Base-by-base conservation (phyloP, 169 alveolate genomes). In the Plasmodium cynomolgi region DNA sequence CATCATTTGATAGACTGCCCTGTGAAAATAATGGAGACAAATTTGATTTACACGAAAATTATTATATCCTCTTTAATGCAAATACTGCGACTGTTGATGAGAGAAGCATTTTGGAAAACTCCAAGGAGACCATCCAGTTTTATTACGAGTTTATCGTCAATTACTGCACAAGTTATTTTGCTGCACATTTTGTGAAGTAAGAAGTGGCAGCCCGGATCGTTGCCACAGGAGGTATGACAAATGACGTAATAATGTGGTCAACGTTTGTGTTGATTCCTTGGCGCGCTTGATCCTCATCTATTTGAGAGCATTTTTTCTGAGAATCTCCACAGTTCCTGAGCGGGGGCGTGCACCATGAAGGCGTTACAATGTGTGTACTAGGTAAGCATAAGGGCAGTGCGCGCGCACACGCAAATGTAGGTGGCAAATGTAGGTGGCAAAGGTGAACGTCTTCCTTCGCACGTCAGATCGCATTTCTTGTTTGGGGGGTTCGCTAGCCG, bases 1-100 rank as follows among this genome's bases (percentile, higher is more conserved):
- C 95, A 26, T 54, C 71, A 3, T 68, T 44, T 56, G 54, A 85
- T 23, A 58, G 1, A 20, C 29, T 50, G 68, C 31, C 26, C 29
- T 34, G 26, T 72, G 41, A 1, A 91, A 80, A 50, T 54, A 31
- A 33, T 72, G 85, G 73, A 8, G 77, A 81, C 13, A 72, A 81
- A 81, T 81, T 73, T 81, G 92, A 91, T 6, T 11, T 72, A 11
- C 33, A 81, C n/a, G 95, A 91, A 81, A 81, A 82, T 72, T 73
- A 47, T 72, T 91, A 91, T 56, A 81, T 91, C 20, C 92, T 91
- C 39, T 72, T 37, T 58, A 91, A 91, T 79, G 95, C 85, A 1
- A 83, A 81, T 47, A 81, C 54, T 17, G 37, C 79, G 2, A 79
- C 34, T 29, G 26, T 79, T 68, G 81, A 91, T 29, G 84, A 91